These are phyloP conservation scores for Collybia sordida DNA, from an alignment of 768 basidiomycete species.

Conservation along the genomic window DNA sequence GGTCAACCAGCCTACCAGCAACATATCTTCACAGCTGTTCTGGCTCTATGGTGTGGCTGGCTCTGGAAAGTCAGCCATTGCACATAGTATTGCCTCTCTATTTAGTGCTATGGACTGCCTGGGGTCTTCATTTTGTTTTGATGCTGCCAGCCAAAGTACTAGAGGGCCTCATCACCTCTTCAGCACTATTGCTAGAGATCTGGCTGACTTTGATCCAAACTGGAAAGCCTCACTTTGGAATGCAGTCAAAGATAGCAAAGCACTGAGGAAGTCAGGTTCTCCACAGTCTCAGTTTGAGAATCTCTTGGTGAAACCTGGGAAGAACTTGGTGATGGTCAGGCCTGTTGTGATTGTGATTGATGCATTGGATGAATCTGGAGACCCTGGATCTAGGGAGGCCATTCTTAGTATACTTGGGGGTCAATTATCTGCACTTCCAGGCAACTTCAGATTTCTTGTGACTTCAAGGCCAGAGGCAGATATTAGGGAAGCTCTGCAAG, in stretches of 20 bases:
- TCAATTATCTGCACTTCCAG: not conserved
- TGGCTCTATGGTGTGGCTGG: not conserved
- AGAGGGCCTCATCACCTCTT: not conserved
- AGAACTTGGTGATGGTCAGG: not conserved
- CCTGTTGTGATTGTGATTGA: not conserved
- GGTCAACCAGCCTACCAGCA: too few relatives aligned
- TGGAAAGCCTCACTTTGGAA: not conserved
- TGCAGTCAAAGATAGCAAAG: not conserved
- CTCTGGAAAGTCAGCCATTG: conserved; percentile 1
- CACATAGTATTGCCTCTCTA: not conserved
- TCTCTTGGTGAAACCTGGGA: not conserved
- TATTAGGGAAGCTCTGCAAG: not conserved
- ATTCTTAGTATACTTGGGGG: not conserved
- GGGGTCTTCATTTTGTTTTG: not conserved
- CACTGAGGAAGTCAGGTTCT: not conserved
- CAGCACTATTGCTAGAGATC: not conserved
- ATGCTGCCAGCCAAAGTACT: not conserved
- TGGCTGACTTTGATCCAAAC: not conserved
- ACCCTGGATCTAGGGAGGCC: not conserved
- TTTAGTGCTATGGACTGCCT: not conserved
- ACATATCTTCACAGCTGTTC: not conserved
- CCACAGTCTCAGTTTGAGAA: not conserved
- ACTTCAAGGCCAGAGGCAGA: not conserved
- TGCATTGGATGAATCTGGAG: not conserved
- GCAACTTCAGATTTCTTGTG: not conserved